These are phyloP conservation scores for Zoysia matrella DNA, from an alignment of 202 grass and related monocot species.

Conservation along the genomic window DNA sequence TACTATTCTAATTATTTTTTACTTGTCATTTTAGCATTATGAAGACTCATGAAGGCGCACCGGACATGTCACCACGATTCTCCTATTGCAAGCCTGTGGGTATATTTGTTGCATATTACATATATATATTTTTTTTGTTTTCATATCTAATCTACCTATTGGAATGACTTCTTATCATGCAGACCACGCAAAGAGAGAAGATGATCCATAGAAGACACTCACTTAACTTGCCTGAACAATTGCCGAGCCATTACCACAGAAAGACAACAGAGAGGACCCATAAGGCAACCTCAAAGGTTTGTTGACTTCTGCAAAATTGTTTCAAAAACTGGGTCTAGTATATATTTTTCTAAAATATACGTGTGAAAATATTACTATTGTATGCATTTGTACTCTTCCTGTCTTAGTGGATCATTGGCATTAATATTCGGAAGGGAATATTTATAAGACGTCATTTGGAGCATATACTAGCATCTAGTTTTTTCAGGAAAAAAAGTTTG, in stretches of 20 bases:
- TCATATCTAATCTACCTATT: constrained; percentile 2
- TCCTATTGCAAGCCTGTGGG: constrained; percentile 81
- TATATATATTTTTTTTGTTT: background rate
- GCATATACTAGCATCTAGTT: background rate
- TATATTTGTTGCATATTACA: constrained; percentile 14
- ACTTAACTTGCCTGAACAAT: constrained; percentile 57
- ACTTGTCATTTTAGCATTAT: constrained; percentile 48
- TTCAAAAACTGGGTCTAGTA: background rate
- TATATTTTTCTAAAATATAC: background rate
- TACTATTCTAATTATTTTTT: constrained; percentile 23
- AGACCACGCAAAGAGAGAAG: constrained; percentile 50
- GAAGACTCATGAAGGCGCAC: constrained; percentile 46
- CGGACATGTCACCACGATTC: constrained; percentile 68
- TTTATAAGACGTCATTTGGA: background rate
- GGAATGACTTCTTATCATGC: constrained; percentile 19
- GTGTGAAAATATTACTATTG: background rate
- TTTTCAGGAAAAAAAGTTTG: background rate
- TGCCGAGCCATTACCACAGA: constrained; percentile 29
- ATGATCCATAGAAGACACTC: constrained; percentile 55
- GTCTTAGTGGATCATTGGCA: background rate
- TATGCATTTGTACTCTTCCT: background rate
- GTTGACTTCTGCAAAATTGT: constrained; percentile 5
- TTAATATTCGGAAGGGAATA: background rate
- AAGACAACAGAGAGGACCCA: constrained; percentile 41
- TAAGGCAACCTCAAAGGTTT: constrained; percentile 54